phyloP scores from a whole-genome alignment of 257 asterid genomes.

The Parsonsia alboflavescens region DNA sequence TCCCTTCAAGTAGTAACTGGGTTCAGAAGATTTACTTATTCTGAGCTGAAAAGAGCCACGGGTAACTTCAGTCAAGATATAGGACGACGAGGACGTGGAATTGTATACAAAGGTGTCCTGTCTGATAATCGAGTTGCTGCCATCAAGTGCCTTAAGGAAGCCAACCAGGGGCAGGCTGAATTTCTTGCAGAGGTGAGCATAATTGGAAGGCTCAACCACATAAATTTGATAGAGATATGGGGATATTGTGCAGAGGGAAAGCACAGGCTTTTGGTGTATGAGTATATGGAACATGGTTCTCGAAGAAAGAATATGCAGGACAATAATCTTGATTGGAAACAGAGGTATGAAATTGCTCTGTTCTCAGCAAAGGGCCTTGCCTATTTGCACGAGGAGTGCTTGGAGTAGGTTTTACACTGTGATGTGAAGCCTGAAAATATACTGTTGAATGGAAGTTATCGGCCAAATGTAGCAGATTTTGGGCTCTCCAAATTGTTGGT shows the following conservation, averaged over 20 bases:
- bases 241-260: constrained; percentile 35
- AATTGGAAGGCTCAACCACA: constrained; percentile 31
- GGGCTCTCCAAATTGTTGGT: constrained; percentile 31
- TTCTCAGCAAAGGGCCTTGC: constrained; percentile 41
- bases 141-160: constrained; percentile 22
- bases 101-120: constrained; percentile 33
- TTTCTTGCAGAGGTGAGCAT: constrained; percentile 27
- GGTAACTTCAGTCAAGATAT: constrained; percentile 32
- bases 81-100: constrained; percentile 37
- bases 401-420: constrained; percentile 45
- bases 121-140: constrained; percentile 33
- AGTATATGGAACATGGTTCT: constrained; percentile 34
- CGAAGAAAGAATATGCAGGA: constrained; percentile 20
- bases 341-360: constrained; percentile 30
- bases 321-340: constrained; percentile 32
- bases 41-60: constrained; percentile 36
- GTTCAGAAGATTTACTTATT: constrained; percentile 34
- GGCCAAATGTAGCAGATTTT: constrained; percentile 43
- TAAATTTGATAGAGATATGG: constrained; percentile 28
- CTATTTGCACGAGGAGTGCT: constrained; percentile 46
- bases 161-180: constrained; percentile 33
- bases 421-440: constrained; percentile 51
- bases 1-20: constrained; percentile 19
- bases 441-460: constrained; percentile 26
- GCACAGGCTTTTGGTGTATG: constrained; percentile 33